Base-by-base conservation (phyloP, 176 grass and related monocot genomes). In the Aegilops tauschii region DNA sequence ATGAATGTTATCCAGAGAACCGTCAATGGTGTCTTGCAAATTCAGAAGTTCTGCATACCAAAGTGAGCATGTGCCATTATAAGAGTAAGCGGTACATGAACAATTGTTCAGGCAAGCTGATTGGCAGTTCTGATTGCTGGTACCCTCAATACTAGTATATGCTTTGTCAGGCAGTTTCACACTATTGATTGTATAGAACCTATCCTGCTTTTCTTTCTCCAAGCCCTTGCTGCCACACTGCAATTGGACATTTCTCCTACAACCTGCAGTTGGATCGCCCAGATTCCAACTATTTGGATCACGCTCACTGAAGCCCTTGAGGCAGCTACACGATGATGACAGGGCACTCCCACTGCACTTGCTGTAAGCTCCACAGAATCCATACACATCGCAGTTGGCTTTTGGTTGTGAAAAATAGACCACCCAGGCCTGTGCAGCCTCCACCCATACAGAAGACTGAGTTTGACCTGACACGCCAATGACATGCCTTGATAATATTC, bases 31-130 rank as follows among this genome's bases (percentile, higher is more conserved):
- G 36, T 84, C 73, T 64, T 88, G 81, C n/a, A 84, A 66, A 64
- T 88, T 84, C 9, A 79, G 17, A 36, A 88, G 49, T 8, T 84
- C 73, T 0, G 25, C 18, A 9, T 88, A 50, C 87, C 87, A 88
- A 45, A 84, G 9, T 2, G 9, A 79, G 20, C 81, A 88, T 50
- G 47, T 50, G 47, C 47, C 47, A 16, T 50, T 50, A 50, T 50
- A 50, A 16, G 47, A 50, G 47, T 50, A 50, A 16, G 47, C 47
- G 47, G 47, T 50, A 13, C 47, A 50, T 50, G 47, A 50, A 50
- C 47, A 27, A 52, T 87, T 76, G 8, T 65, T 75, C 39, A 87
- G 37, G 56, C 86, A 87, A 52, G 58, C 5, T 18, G 20, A 66
- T 27, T 54, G 12, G 35, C 69, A 82, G 3, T 76, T 31, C 2